A percentile compares a stretch with the other conserved stretches of the same genome.
phyloP scores from a whole-genome alignment of 2,329 filamentous ascomycete species.

The Trichoderma sp. region DNA sequence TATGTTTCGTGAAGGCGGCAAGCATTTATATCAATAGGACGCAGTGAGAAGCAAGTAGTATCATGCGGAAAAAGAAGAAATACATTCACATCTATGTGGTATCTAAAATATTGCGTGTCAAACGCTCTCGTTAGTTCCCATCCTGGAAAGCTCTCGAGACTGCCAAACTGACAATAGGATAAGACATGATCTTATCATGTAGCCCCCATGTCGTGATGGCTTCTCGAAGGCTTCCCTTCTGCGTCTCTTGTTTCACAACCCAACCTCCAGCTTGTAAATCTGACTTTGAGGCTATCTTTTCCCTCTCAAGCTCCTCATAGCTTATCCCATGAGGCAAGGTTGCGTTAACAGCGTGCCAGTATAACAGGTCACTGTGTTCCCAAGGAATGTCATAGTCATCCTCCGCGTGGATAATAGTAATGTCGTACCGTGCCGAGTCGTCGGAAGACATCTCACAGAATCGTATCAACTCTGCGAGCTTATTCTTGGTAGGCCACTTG shows the following conservation, averaged over 20 bases:
- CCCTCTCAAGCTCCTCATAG: background rate
- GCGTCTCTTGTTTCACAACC: background rate
- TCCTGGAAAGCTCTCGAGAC: background rate
- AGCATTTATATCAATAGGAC: background rate
- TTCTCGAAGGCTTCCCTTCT: background rate
- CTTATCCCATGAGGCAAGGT: background rate
- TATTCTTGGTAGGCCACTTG: background rate
- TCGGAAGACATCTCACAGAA: background rate
- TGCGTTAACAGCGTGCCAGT: background rate
- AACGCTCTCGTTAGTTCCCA: accelerated
- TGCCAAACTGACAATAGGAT: background rate
- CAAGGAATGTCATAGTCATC: background rate
- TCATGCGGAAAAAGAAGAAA: background rate
- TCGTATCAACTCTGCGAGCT: background rate
- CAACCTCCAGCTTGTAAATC: background rate
- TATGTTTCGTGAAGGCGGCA: accelerated
- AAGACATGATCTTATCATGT: background rate
- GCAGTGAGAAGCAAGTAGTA: background rate
- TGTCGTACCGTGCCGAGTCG: background rate
- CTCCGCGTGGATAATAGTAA: background rate
- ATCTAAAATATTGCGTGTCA: background rate
- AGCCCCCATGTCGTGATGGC: background rate
- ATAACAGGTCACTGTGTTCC: background rate
- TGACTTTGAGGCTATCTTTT: background rate
- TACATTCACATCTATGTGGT: too few species aligned